Percentiles rank a stretch among this genome's conserved stretches.
Conservation (phyloP, 1,139 yeast genomes). For the Sugiyamaella neomexicana region DNA sequence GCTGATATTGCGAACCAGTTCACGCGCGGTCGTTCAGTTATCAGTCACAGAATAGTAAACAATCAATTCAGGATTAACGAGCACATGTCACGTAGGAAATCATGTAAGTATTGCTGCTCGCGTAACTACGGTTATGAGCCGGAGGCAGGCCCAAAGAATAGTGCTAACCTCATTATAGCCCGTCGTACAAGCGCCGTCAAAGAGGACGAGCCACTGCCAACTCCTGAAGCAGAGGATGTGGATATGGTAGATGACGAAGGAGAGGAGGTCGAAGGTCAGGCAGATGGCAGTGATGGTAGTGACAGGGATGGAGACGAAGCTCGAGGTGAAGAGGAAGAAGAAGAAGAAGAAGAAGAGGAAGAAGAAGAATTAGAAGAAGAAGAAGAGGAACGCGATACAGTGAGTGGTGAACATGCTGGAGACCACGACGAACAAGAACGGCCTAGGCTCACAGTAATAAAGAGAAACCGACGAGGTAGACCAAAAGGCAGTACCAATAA, state of each 20-base stretch:
- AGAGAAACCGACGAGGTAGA: slow-evolving; percentile 37
- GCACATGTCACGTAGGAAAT: slow-evolving; percentile 1
- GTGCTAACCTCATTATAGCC: background rate
- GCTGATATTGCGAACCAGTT: too few relatives aligned
- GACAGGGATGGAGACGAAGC: slow-evolving; percentile 23
- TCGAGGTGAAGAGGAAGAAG: slow-evolving; percentile 13
- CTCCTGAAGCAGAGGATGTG: slow-evolving; percentile 21
- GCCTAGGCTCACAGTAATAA: slow-evolving; percentile 2
- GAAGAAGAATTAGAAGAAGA: slow-evolving; percentile 17
- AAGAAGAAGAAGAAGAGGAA: slow-evolving; percentile 14
- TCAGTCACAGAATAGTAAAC: too few relatives aligned
- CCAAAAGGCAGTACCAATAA: slow-evolving; percentile 40
- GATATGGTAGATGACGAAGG: slow-evolving; percentile 26
- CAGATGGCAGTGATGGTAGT: slow-evolving; percentile 26
- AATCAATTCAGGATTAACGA: background rate
- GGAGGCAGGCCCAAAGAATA: background rate
- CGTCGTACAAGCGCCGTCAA: slow-evolving; percentile 1
- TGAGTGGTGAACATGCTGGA: background rate
- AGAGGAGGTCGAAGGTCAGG: slow-evolving; percentile 30
- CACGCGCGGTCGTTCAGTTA: too few relatives aligned
- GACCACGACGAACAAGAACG: slow-evolving; percentile 20
- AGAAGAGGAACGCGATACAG: slow-evolving; percentile 11
- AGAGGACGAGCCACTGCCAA: background rate
- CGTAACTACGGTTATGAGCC: background rate
- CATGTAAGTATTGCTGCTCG: slow-evolving; percentile 5